Base-by-base conservation (phyloP, 2,329 filamentous ascomycete genomes). In the Fusarium nematophilum region DNA sequence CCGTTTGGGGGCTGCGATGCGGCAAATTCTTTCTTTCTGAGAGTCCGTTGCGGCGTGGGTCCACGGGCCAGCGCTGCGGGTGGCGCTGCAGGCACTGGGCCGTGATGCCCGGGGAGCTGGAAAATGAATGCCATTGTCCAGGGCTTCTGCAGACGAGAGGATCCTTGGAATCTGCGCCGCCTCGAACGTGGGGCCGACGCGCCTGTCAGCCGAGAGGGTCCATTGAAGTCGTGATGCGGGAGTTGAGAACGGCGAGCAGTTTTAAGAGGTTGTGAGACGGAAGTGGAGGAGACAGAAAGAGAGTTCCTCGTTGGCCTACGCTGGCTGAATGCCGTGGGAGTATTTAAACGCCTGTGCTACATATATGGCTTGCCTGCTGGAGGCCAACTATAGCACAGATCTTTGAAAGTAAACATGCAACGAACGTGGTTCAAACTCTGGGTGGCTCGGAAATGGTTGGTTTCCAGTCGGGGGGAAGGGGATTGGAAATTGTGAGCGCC, bases 11-110 rank as follows among this genome's bases (percentile, higher is more conserved):
- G 52, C 43, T 48, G 42, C 40, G 44, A 61, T 68, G 66, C 61
- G 66, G 62, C 61, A 69, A 69, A 66, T 67, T 66, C 63, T 68
- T 57, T 50, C 54, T 61, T 38, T 48, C 33, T 21, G 21, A 21
- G 21, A 21, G 53, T 53, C 48, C 34, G 51, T 53, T 48, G 48
- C 46, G 49, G 49, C 40, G 31, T 33, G 40, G 57, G 53, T 54
- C 56, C 65, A 21, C 64, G 64, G 62, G 54, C 47, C 56, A 65
- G 57, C 54, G 49, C 56, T 60, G 50, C 54, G 64, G 50, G 58
- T 54, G 64, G 60, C 43, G 62, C 55, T 54, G 14, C 52, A 44
- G 34, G 29, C 33, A 34, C 21, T 53, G 59, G 53, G 42, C 49
- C 52, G 55, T 43, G 48, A 63, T 44, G 44, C 62, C 58, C 47